phyloP scores from a whole-genome alignment of 2,329 filamentous ascomycete species.

The Pseudopyricularia cyperi region DNA sequence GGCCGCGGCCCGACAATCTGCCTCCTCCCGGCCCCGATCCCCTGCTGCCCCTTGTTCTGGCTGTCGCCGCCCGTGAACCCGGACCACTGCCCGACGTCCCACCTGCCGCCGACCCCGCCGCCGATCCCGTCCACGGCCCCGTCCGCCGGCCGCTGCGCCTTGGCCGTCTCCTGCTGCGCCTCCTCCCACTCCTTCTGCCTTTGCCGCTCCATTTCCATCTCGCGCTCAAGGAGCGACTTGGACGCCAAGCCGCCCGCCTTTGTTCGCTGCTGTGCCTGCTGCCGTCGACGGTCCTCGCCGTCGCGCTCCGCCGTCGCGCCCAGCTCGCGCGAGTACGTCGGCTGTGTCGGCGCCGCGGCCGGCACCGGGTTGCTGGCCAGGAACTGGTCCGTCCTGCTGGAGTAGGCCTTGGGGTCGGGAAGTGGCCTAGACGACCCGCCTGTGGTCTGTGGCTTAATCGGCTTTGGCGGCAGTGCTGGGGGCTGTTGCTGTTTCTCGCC shows the following conservation, averaged over 20 bases:
- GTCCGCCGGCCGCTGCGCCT: slow-evolving; percentile 34
- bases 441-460: slow-evolving; percentile 23
- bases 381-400: slow-evolving; percentile 43
- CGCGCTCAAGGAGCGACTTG: slow-evolving; percentile 61
- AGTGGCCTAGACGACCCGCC: slow-evolving; percentile 34
- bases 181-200: slow-evolving; percentile 72
- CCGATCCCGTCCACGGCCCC: slow-evolving; percentile 49
- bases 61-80: slow-evolving; percentile 65
- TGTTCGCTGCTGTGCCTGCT: slow-evolving; percentile 44
- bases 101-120: slow-evolving; percentile 53
- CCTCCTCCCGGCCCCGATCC: slow-evolving; percentile 57
- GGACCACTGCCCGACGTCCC: slow-evolving; percentile 66
- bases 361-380: slow-evolving; percentile 42
- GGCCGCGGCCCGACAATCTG: slow-evolving; percentile 72
- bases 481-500: not conserved
- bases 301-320: slow-evolving; percentile 48
- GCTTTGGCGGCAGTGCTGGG: slow-evolving; percentile 9
- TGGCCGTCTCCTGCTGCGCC: slow-evolving; percentile 51
- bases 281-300: slow-evolving; percentile 46
- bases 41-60: slow-evolving; percentile 53
- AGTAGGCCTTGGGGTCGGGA: slow-evolving; percentile 31
- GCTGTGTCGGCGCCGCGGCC: slow-evolving; percentile 19
- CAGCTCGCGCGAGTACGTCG: slow-evolving; percentile 41
- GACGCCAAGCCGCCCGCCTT: slow-evolving; percentile 48
- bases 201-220: slow-evolving; percentile 70